A percentile compares a stretch with the other conserved stretches of the same genome.
phyloP scores from a whole-genome alignment of 768 basidiomycete genomes.

The Boletus reticulatus region DNA sequence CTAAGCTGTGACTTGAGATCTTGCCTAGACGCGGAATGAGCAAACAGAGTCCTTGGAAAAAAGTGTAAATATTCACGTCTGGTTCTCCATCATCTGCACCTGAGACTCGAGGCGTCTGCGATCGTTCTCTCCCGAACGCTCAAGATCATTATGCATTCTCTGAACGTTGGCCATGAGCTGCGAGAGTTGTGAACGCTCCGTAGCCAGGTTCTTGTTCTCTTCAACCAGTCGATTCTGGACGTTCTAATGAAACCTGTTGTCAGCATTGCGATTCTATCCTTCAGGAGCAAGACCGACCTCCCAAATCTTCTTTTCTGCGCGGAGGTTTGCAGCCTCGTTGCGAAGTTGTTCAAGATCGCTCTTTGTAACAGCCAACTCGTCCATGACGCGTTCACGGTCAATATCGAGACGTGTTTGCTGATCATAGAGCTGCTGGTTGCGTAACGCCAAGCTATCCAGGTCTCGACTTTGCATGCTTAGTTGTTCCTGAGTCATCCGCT shows the following conservation, averaged over 20 bases:
- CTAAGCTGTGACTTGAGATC: slow-evolving; percentile 67
- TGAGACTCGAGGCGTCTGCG: slow-evolving; percentile 78
- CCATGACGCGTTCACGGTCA: slow-evolving; percentile 64
- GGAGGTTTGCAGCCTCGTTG: slow-evolving; percentile 83
- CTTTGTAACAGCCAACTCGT: slow-evolving; percentile 60
- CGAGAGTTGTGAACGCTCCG: slow-evolving; percentile 81
- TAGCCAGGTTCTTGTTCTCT: slow-evolving; percentile 76
- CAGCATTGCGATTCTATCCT: not conserved
- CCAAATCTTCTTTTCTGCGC: slow-evolving; percentile 93
- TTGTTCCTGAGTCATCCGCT: slow-evolving; percentile 70
- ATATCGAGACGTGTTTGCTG: slow-evolving; percentile 75
- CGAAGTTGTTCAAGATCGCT: slow-evolving; percentile 71
- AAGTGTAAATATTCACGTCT: slow-evolving; percentile 52
- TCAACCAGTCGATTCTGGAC: slow-evolving; percentile 79
- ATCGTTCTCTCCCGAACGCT: slow-evolving; percentile 81
- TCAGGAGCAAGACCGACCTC: slow-evolving; percentile 54
- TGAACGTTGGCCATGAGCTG: slow-evolving; percentile 90
- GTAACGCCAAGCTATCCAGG: slow-evolving; percentile 60
- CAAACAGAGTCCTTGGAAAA: not conserved
- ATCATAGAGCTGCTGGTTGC: slow-evolving; percentile 71
- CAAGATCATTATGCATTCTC: slow-evolving; percentile 86
- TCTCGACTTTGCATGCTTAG: slow-evolving; percentile 59
- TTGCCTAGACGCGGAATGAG: slow-evolving; percentile 46
- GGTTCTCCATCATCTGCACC: slow-evolving; percentile 72
- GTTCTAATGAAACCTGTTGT: slow-evolving; percentile 43